Conservation (phyloP, 441 rosid species). For the Adansonia rubrostipa region DNA sequence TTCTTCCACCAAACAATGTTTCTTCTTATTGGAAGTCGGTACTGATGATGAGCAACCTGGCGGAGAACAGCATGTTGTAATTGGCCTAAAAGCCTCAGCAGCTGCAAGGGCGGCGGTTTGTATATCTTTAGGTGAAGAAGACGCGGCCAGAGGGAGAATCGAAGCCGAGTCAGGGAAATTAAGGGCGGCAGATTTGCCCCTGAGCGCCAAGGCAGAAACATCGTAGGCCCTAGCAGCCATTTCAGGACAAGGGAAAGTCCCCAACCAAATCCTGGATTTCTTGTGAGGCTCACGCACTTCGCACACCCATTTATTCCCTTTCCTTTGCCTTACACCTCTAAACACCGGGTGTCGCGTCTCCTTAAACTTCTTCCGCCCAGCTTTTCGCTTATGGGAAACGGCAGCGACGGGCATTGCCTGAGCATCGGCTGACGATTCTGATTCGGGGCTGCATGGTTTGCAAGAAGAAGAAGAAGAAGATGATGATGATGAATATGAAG, state of each 20-base stretch:
- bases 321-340: constrained; percentile 36
- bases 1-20: too few relatives aligned
- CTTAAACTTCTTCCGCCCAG: constrained; percentile 43
- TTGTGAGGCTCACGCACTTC: constrained; percentile 43
- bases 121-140: constrained; percentile 34
- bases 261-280: constrained; percentile 48
- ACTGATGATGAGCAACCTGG: background rate
- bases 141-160: constrained; percentile 34
- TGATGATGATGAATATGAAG: too few relatives aligned
- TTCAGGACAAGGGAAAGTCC: constrained; percentile 44
- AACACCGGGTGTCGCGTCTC: constrained; percentile 46
- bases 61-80: background rate
- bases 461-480: background rate
- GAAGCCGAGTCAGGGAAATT: constrained; percentile 38
- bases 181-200: constrained; percentile 33
- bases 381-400: constrained; percentile 28
- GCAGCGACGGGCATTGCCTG: background rate
- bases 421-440: background rate
- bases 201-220: constrained; percentile 45
- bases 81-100: constrained; percentile 17
- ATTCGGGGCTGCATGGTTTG: constrained; percentile 9
- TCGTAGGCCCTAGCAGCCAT: constrained; percentile 52
- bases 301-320: constrained; percentile 45
- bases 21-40: background rate
- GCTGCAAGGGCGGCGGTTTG: constrained; percentile 34